Evolutionary conservation across 1,139 yeast species (phyloP).

Genomic region (Blastobotrys petasosporus): DNA sequence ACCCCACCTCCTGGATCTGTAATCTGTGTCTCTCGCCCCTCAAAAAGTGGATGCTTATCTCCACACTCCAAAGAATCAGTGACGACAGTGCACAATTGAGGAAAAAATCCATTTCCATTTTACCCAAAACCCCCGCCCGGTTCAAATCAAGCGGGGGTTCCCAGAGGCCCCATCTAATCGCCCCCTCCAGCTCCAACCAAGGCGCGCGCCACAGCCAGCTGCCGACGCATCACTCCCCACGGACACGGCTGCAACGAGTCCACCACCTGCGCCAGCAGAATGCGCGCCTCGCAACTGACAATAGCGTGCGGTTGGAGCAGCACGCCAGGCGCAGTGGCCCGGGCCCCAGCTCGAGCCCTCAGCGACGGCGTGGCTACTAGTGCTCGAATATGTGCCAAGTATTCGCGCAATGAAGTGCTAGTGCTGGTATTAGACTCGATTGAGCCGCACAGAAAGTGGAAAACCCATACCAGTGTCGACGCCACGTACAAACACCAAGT

Average conservation of each 20-base stretch:
- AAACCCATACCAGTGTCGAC: constrained; percentile 23
- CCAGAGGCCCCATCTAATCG: too few species aligned
- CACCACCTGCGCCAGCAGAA: constrained; percentile 18
- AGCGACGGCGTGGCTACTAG: not conserved
- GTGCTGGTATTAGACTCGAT: not conserved
- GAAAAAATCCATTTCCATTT: too few species aligned
- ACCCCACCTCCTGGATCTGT: too few species aligned
- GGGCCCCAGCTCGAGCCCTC: not conserved
- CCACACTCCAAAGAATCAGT: too few species aligned
- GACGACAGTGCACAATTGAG: too few species aligned
- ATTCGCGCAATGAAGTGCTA: constrained; percentile 11
- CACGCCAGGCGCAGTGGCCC: not conserved
- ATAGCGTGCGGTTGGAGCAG: constrained; percentile 4
- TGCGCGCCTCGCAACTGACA: constrained; percentile 21
- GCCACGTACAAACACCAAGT: constrained; percentile 26
- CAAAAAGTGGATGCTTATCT: too few species aligned
- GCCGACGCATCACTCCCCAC: constrained; percentile 22
- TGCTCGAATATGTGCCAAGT: constrained; percentile 19
- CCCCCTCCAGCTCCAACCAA: too few species aligned
- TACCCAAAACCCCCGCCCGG: too few species aligned
- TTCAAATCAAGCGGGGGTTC: too few species aligned
- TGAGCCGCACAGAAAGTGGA: constrained; percentile 16
- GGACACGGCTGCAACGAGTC: constrained; percentile 18
- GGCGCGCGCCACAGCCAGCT: not conserved
- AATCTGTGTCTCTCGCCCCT: too few species aligned